phyloP scores from a whole-genome alignment of 495 filamentous ascomycete species.

The Aspergillus bridgeri region DNA sequence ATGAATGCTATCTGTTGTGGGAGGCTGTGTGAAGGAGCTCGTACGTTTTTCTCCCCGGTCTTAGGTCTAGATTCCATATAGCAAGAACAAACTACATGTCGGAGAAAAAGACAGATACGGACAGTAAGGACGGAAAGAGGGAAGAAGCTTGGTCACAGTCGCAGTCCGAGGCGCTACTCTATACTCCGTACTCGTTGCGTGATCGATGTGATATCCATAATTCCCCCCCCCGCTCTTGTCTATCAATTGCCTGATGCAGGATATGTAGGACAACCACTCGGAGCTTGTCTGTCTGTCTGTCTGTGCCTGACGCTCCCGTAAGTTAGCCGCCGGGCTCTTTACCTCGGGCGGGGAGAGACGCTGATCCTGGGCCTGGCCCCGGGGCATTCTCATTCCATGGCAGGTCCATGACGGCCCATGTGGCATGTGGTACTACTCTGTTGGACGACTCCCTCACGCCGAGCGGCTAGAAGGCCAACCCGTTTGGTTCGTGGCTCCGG shows the following conservation, averaged over 20 bases:
- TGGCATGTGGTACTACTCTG: no score
- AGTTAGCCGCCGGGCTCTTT: background rate
- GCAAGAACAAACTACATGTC: no score
- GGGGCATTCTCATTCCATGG: background rate
- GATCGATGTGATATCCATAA: background rate
- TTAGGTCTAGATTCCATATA: background rate
- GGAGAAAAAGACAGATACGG: background rate
- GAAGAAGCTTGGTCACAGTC: background rate
- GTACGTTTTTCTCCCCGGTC: background rate
- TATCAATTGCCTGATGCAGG: background rate
- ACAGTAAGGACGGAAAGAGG: no score
- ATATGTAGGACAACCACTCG: background rate
- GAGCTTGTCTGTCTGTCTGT: background rate
- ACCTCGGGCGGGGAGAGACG: background rate
- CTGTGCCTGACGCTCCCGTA: background rate
- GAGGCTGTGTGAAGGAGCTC: background rate
- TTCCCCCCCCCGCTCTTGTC: background rate
- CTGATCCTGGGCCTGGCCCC: background rate
- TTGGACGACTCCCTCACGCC: no score
- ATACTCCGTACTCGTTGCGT: no score
- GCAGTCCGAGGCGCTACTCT: no score
- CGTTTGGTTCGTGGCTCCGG: background rate
- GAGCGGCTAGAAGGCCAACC: background rate
- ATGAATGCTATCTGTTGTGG: background rate
- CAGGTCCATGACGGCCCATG: background rate